A percentile compares a stretch with the other conserved stretches of the same genome.
Evolutionary conservation across 2,329 filamentous ascomycete genomes (phyloP).

Genomic region (Ramichloridium luteum): DNA sequence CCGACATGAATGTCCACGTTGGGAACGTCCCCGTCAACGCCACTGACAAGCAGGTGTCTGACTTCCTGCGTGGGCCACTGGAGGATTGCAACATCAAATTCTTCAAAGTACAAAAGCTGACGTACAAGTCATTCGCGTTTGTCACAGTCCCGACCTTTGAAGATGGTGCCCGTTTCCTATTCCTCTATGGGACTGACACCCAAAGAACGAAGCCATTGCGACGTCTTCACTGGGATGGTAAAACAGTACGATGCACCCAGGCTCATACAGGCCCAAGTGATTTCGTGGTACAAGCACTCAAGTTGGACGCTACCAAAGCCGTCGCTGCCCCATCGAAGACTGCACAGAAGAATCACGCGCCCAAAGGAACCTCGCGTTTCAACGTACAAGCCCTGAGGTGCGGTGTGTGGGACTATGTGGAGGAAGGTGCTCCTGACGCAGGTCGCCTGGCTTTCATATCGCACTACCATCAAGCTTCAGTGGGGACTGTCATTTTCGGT

Average conservation of each 20-base stretch:
- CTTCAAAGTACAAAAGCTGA: slow-evolving; percentile 35
- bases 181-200: slow-evolving; percentile 18
- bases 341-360: slow-evolving; percentile 5
- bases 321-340: neutral
- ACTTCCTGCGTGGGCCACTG: slow-evolving; percentile 30
- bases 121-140: slow-evolving; percentile 29
- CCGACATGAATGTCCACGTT: slow-evolving; percentile 37
- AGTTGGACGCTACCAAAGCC: slow-evolving; percentile 9
- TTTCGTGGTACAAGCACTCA: slow-evolving; percentile 16
- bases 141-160: slow-evolving; percentile 34
- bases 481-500: slow-evolving; percentile 28
- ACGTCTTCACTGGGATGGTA: slow-evolving; percentile 6
- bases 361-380: slow-evolving; percentile 20
- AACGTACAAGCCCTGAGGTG: slow-evolving; percentile 26
- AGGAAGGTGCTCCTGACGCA: slow-evolving; percentile 13
- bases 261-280: slow-evolving; percentile 10
- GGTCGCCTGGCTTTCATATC: slow-evolving; percentile 28
- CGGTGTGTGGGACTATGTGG: slow-evolving; percentile 36
- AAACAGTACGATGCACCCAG: slow-evolving; percentile 3
- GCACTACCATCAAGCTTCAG: slow-evolving; percentile 22
- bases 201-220: slow-evolving; percentile 7
- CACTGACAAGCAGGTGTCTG: slow-evolving; percentile 31
- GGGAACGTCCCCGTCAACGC: slow-evolving; percentile 30
- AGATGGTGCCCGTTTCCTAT: slow-evolving; percentile 35
- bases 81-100: slow-evolving; percentile 27